phyloP scores from a whole-genome alignment of 495 filamentous ascomycete genomes.

The Podospora pseudocomata region DNA sequence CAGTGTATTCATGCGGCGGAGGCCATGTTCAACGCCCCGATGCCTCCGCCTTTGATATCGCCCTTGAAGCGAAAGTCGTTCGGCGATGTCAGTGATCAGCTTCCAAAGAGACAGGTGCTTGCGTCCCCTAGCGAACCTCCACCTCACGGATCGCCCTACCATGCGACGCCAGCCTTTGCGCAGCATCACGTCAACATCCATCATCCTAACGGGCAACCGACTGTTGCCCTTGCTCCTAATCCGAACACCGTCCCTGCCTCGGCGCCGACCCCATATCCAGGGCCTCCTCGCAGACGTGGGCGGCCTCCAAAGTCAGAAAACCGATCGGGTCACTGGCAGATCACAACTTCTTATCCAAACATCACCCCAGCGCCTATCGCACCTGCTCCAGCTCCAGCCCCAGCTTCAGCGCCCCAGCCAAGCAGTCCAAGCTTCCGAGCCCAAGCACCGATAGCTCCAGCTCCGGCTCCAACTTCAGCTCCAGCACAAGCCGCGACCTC shows the following conservation, averaged over 20 bases:
- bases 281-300: slow-evolving; percentile 28
- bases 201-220: slow-evolving; percentile 39
- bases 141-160: slow-evolving; percentile 18
- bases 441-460: slow-evolving; percentile 16
- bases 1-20: slow-evolving; percentile 44
- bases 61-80: slow-evolving; percentile 44
- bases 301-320: slow-evolving; percentile 29
- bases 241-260: slow-evolving; percentile 21
- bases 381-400: slow-evolving; percentile 13
- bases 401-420: slow-evolving; percentile 20
- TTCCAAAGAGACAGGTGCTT: slow-evolving; percentile 41
- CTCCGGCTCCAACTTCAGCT: slow-evolving; percentile 9
- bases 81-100: slow-evolving; percentile 41
- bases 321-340: slow-evolving; percentile 26
- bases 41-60: slow-evolving; percentile 37
- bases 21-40: slow-evolving; percentile 40
- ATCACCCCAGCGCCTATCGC: slow-evolving; percentile 38
- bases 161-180: slow-evolving; percentile 29
- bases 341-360: slow-evolving; percentile 31
- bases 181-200: slow-evolving; percentile 28
- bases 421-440: slow-evolving; percentile 20
- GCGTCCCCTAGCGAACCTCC: slow-evolving; percentile 25
- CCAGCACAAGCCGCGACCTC: background rate
- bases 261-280: slow-evolving; percentile 20
- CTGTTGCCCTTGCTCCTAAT: slow-evolving; percentile 23